Percentiles rank a stretch among this genome's conserved stretches.
phyloP scores from a whole-genome alignment of 2,329 filamentous ascomycete species.

The Penicillium sp. region DNA sequence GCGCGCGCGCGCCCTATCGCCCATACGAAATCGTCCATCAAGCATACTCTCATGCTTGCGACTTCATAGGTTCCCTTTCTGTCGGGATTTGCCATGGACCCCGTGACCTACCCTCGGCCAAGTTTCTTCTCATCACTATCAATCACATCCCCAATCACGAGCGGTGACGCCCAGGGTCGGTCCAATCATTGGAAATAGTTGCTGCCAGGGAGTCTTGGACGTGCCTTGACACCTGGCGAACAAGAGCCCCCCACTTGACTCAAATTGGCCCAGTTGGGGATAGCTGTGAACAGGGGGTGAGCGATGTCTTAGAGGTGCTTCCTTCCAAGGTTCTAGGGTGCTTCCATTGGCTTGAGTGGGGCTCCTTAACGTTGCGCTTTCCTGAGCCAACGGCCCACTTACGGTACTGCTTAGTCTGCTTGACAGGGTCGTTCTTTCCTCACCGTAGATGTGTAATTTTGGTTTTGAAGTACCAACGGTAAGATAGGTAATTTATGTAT shows the following conservation, averaged over 20 bases:
- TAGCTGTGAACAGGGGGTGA: slow-evolving; percentile 1
- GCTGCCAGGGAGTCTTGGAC: not conserved
- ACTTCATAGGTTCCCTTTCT: not conserved
- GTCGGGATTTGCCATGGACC: slow-evolving; percentile 2
- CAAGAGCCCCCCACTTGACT: not conserved
- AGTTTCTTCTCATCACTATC: not conserved
- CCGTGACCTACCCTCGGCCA: slow-evolving; percentile 3
- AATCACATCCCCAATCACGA: not conserved
- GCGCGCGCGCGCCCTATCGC: not conserved
- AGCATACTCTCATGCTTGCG: not conserved
- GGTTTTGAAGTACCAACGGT: not conserved
- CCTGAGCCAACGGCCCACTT: slow-evolving; percentile 17
- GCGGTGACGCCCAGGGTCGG: not conserved
- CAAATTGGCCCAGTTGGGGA: not conserved
- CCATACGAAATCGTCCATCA: not conserved
- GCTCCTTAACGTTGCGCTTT: slow-evolving; percentile 22
- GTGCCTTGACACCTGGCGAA: not conserved
- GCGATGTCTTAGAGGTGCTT: slow-evolving; percentile 21
- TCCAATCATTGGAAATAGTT: not conserved
- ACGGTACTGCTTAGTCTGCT: not conserved
- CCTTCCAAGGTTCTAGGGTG: slow-evolving; percentile 28
- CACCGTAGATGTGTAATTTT: not conserved
- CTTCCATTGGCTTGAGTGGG: slow-evolving; percentile 30
- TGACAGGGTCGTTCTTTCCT: slow-evolving; percentile 24
- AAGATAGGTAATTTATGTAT: not conserved